Percentiles rank a stretch among this genome's conserved stretches.
phyloP scores from a whole-genome alignment of 2,329 filamentous ascomycete genomes.

The Verticillium klebahnii region DNA sequence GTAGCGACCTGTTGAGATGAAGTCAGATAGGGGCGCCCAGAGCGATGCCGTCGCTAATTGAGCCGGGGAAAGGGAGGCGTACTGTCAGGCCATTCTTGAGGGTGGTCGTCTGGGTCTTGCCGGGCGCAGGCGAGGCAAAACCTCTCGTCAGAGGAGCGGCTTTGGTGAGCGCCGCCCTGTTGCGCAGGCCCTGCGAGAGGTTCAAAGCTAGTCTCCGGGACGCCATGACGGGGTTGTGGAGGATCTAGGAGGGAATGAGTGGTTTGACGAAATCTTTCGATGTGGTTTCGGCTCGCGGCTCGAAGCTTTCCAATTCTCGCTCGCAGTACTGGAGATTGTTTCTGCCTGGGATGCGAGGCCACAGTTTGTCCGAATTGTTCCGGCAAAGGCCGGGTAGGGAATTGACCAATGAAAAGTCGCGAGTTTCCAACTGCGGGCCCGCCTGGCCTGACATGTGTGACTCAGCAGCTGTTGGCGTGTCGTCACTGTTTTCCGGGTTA shows the following conservation, averaged over 20 bases:
- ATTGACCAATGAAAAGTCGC: slow-evolving; percentile 26
- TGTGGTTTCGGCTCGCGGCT: slow-evolving; percentile 31
- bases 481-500: neutral
- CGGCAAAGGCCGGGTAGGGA: slow-evolving; percentile 24
- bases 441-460: neutral
- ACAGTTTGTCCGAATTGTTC: slow-evolving; percentile 35
- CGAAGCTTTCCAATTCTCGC: slow-evolving; percentile 31
- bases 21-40: slow-evolving; percentile 3
- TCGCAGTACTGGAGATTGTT: slow-evolving; percentile 24
- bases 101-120: slow-evolving; percentile 93
- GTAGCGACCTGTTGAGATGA: slow-evolving; percentile 72
- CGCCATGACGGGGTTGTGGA: slow-evolving; percentile 68
- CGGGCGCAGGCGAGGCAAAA: slow-evolving; percentile 72
- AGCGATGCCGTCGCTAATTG: slow-evolving; percentile 30
- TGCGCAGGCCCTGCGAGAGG: slow-evolving; percentile 85
- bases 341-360: slow-evolving; percentile 37
- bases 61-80: slow-evolving; percentile 23
- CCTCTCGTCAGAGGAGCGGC: slow-evolving; percentile 75
- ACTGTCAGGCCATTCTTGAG: slow-evolving; percentile 97
- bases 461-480: neutral
- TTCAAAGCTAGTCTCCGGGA: slow-evolving; percentile 96
- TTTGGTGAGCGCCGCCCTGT: slow-evolving; percentile 76
- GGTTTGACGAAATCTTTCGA: slow-evolving; percentile 51
- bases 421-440: slow-evolving; percentile 5
- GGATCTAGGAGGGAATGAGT: slow-evolving; percentile 46